phyloP scores from a whole-genome alignment of 495 filamentous ascomycete genomes.

The Choiromyces venosus region DNA sequence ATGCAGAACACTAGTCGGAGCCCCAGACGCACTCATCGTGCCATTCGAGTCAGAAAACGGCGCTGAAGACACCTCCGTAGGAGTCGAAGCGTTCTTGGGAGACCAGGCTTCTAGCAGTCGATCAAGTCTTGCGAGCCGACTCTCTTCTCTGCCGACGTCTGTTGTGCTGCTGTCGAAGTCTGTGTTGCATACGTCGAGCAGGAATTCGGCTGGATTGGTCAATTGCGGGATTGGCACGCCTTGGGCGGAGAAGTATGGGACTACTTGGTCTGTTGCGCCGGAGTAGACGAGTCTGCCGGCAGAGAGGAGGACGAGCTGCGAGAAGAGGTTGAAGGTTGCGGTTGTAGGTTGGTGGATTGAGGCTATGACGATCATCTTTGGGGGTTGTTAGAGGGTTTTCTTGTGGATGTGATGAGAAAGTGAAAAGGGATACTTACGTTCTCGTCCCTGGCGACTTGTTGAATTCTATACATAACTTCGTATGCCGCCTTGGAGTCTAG shows the following conservation, averaged over 20 bases:
- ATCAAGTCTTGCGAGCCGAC: background rate
- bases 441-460: slow-evolving; percentile 58
- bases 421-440: slow-evolving; percentile 47
- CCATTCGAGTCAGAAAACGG: slow-evolving; percentile 16
- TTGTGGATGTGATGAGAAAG: slow-evolving; percentile 45
- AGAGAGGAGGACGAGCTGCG: slow-evolving; percentile 69
- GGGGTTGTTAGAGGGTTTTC: slow-evolving; percentile 30
- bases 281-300: slow-evolving; percentile 64
- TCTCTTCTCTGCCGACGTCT: slow-evolving; percentile 45
- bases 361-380: slow-evolving; percentile 62
- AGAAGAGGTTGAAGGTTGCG: slow-evolving; percentile 68
- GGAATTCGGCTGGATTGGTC: slow-evolving; percentile 71
- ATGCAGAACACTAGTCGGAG: background rate
- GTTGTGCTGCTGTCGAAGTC: slow-evolving; percentile 53
- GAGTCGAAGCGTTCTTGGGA: background rate
- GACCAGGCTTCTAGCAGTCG: slow-evolving; percentile 48
- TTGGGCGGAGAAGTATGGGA: slow-evolving; percentile 54
- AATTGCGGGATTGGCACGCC: slow-evolving; percentile 58
- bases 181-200: slow-evolving; percentile 68
- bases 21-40: background rate
- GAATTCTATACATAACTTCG: slow-evolving; percentile 63
- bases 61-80: slow-evolving; percentile 2
- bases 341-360: slow-evolving; percentile 80
- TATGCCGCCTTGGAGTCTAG: slow-evolving; percentile 65
- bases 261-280: slow-evolving; percentile 53